Evolutionary conservation across 352 stramenopile species (phyloP).

Genomic region (Phytophthora pisi): DNA sequence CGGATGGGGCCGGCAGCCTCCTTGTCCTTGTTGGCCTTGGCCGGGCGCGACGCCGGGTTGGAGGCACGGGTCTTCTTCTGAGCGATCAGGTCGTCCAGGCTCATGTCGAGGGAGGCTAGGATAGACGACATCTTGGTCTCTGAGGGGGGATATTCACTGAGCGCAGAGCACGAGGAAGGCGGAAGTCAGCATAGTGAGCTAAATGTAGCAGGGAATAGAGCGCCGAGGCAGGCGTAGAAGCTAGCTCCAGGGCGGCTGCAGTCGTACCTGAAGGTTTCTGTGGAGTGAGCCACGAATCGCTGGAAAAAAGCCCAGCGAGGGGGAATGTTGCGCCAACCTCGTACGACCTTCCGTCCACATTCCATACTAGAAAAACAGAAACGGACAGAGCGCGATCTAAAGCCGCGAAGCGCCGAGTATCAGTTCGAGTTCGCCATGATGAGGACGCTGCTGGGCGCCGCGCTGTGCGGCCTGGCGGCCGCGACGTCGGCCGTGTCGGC

Average conservation of each 20-base stretch:
- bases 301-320: conserved; percentile 12
- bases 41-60: conserved; percentile 56
- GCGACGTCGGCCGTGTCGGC: conserved; percentile 16
- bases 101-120: conserved; percentile 85
- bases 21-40: conserved; percentile 40
- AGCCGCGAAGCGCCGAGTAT: conserved; percentile 15
- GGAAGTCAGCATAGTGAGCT: conserved; percentile 6
- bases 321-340: conserved; percentile 9
- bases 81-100: conserved; percentile 81
- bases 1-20: conserved; percentile 57
- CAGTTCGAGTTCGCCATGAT: conserved; percentile 21
- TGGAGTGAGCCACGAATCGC: conserved; percentile 36
- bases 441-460: conserved; percentile 38
- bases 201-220: background rate
- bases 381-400: conserved; percentile 31
- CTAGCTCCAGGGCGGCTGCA: background rate
- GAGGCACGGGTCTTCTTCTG: conserved; percentile 70
- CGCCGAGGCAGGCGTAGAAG: background rate
- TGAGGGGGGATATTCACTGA: conserved; percentile 5
- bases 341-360: conserved; percentile 18
- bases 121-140: conserved; percentile 73
- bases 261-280: conserved; percentile 33
- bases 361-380: conserved; percentile 14
- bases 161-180: background rate
- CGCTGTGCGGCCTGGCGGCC: conserved; percentile 35